phyloP scores from a whole-genome alignment of 2,329 filamentous ascomycete genomes.

The Alternaria incomplexa region DNA sequence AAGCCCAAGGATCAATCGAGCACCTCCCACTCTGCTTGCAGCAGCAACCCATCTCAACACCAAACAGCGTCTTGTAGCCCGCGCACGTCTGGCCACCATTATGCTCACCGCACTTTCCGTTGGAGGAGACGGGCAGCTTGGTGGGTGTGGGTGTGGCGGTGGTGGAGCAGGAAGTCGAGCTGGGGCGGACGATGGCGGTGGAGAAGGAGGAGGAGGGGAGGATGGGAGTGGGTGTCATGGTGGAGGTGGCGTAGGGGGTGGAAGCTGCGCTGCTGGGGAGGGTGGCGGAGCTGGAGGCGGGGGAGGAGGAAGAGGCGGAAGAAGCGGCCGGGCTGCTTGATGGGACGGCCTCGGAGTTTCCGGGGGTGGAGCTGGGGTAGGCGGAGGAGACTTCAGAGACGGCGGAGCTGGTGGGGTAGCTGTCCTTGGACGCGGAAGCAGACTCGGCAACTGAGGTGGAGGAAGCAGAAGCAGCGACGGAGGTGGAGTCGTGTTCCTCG shows the following conservation, averaged over 20 bases:
- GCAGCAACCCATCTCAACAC: constrained; percentile 34
- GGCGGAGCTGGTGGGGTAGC: constrained; percentile 13
- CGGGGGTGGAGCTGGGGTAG: not conserved
- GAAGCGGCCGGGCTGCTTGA: not conserved
- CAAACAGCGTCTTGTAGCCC: constrained; percentile 30
- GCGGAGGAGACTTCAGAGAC: constrained; percentile 9
- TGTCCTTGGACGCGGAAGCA: constrained; percentile 5
- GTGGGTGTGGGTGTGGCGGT: constrained; percentile 21
- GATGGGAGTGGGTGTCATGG: not conserved
- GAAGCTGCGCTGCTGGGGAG: constrained; percentile 8
- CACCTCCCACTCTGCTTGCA: constrained; percentile 28
- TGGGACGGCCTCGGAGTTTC: not conserved
- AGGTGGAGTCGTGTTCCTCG: constrained; percentile 10
- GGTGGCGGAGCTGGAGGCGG: not conserved
- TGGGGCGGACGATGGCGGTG: constrained; percentile 12
- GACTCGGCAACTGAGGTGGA: constrained; percentile 1
- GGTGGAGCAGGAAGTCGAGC: constrained; percentile 22
- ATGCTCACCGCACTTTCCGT: constrained; percentile 33
- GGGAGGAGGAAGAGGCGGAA: not conserved
- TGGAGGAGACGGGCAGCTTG: constrained; percentile 20
- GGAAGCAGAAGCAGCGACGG: not conserved
- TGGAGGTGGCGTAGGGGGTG: not conserved
- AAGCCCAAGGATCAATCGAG: constrained; percentile 27
- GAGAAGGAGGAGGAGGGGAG: constrained; percentile 4
- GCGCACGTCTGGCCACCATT: constrained; percentile 33